phyloP scores from a whole-genome alignment of 2,329 filamentous ascomycete species.

The Fusarium palustre region DNA sequence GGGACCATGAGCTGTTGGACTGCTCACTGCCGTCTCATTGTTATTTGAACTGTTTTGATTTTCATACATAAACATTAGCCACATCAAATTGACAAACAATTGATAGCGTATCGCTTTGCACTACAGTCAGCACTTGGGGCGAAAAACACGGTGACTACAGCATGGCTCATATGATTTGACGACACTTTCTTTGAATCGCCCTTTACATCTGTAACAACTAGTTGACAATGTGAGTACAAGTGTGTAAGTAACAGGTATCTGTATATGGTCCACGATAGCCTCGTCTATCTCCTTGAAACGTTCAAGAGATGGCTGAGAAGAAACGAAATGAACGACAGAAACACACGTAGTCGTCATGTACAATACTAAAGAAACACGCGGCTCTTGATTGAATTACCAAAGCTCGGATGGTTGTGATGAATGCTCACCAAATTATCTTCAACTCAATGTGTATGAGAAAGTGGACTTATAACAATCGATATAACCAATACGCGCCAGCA shows the following conservation, averaged over 20 bases:
- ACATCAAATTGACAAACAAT: not conserved
- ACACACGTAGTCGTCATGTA: not conserved
- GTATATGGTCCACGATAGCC: constrained; percentile 23
- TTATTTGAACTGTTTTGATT: constrained; percentile 4
- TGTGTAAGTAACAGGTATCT: constrained; percentile 26
- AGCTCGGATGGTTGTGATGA: not conserved
- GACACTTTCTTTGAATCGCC: not conserved
- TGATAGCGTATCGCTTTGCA: not conserved
- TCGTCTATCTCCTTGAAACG: constrained; percentile 23
- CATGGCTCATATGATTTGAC: constrained; percentile 7
- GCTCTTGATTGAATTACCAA: not conserved
- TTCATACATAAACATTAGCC: constrained; percentile 2
- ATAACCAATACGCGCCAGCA: constrained; percentile 60
- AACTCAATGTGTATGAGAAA: not conserved
- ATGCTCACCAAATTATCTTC: not conserved
- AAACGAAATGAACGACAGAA: not conserved
- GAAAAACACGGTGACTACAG: not conserved
- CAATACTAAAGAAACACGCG: not conserved
- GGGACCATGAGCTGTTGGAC: not conserved
- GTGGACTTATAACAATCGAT: constrained; percentile 1
- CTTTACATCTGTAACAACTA: not conserved
- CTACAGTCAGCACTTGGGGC: not conserved
- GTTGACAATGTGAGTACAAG: not conserved
- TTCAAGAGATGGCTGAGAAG: constrained; percentile 8
- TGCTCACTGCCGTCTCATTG: constrained; percentile 4